Percentiles rank a stretch among this genome's conserved stretches.
Conservation (phyloP, 805 yeast genomes). For the Zygosaccharomyces kombuchaensis region DNA sequence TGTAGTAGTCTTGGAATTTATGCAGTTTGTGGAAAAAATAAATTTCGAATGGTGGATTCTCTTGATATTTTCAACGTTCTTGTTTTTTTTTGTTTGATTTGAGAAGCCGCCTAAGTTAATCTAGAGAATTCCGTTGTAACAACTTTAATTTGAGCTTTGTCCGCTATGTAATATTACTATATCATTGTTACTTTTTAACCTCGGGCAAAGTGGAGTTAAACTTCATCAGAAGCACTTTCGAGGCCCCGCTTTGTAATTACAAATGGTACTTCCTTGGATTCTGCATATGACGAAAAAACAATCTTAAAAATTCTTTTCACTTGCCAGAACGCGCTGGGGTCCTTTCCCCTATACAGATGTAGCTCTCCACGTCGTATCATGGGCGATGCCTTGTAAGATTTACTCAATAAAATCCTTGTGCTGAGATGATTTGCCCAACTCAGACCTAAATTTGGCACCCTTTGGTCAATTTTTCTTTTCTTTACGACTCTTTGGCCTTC, state of each 20-base stretch:
- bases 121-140: neutral
- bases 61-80: neutral
- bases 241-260: conserved; percentile 28
- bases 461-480: conserved; percentile 33
- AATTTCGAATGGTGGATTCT: neutral
- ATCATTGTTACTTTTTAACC: neutral
- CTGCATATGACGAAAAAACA: conserved; percentile 39
- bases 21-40: neutral
- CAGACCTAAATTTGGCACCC: conserved; percentile 52
- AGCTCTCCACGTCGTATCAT: conserved; percentile 28
- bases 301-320: conserved; percentile 37
- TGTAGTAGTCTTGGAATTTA: neutral
- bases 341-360: conserved; percentile 31
- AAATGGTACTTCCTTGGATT: conserved; percentile 22
- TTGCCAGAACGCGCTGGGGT: conserved; percentile 33
- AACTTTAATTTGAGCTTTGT: neutral
- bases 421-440: conserved; percentile 51
- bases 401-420: conserved; percentile 45
- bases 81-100: neutral
- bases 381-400: conserved; percentile 40
- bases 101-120: neutral
- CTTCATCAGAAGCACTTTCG: conserved; percentile 12
- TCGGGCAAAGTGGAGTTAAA: neutral
- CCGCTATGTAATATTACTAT: neutral
- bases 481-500: conserved; percentile 9